Conservation (phyloP, 345 rosid species). For the Streptanthus diversifolius region DNA sequence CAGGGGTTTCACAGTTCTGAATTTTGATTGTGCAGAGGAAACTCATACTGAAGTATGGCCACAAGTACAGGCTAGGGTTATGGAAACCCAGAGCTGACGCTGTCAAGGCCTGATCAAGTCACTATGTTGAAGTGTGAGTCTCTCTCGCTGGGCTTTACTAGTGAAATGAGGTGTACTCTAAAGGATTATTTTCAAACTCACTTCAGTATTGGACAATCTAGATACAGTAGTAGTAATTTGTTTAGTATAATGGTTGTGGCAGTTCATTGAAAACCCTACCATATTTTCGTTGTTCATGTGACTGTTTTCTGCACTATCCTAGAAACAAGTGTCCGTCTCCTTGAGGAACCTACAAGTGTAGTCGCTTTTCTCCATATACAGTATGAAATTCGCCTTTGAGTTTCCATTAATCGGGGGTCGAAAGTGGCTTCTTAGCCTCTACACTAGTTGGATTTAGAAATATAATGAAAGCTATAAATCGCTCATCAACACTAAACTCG, state of each 20-base stretch:
- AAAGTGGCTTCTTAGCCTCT: background rate
- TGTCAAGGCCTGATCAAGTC: conserved; percentile 37
- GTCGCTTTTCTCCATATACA: background rate
- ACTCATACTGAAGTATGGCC: conserved; percentile 61
- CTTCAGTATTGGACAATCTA: background rate
- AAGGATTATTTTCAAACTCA: background rate
- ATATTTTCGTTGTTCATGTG: background rate
- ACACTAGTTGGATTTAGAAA: background rate
- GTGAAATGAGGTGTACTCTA: background rate
- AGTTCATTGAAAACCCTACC: background rate
- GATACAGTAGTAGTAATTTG: background rate
- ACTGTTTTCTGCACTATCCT: background rate
- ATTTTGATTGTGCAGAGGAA: conserved; percentile 56
- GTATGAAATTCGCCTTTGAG: background rate
- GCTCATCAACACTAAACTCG: background rate
- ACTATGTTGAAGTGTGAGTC: conserved; percentile 15
- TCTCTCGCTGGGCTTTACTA: background rate
- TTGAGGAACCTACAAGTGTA: background rate
- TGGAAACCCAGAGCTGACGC: conserved; percentile 68
- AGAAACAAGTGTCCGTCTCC: background rate
- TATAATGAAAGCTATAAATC: background rate
- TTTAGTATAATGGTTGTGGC: background rate
- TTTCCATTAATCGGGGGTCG: background rate
- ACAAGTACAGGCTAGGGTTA: conserved; percentile 66
- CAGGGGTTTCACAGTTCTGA: background rate